A percentile compares a stretch with the other conserved stretches of the same genome.
Evolutionary conservation across 768 basidiomycete genomes (phyloP).

Genomic region (Boletus rufocinnamomeus): DNA sequence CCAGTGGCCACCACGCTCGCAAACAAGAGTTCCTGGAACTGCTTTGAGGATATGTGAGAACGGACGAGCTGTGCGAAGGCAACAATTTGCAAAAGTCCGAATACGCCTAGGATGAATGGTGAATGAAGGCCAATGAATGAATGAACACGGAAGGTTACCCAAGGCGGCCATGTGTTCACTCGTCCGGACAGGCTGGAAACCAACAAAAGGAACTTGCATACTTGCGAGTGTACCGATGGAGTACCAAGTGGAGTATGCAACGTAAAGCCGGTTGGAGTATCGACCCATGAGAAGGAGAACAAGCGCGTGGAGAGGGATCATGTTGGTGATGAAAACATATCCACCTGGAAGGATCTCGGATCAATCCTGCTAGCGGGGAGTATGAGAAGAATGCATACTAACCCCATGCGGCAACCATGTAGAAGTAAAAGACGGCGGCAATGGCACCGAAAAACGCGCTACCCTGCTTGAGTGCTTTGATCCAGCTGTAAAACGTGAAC

Average conservation of each 20-base stretch:
- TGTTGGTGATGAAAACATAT: slow-evolving; percentile 99
- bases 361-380: slow-evolving; percentile 8
- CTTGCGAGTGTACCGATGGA: slow-evolving; percentile 95
- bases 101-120: slow-evolving; percentile 65
- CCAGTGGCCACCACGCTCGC: slow-evolving; percentile 69
- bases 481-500: slow-evolving; percentile 98
- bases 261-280: slow-evolving; percentile 88
- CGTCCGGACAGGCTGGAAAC: slow-evolving; percentile 96
- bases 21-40: slow-evolving; percentile 84
- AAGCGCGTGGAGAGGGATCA: slow-evolving; percentile 97
- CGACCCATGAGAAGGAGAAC: slow-evolving; percentile 95
- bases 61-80: slow-evolving; percentile 90
- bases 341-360: slow-evolving; percentile 57
- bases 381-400: slow-evolving; percentile 23
- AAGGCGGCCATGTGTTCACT: slow-evolving; percentile 99
- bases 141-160: slow-evolving; percentile 47
- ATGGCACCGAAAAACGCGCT: slow-evolving; percentile 89
- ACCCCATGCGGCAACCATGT: slow-evolving; percentile 99
- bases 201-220: slow-evolving; percentile 99
- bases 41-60: slow-evolving; percentile 85
- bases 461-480: slow-evolving; percentile 91
- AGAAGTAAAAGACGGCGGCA: slow-evolving; percentile 97
- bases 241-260: slow-evolving; percentile 97
- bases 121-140: slow-evolving; percentile 1
- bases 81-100: slow-evolving; percentile 94